phyloP scores from a whole-genome alignment of 2,329 filamentous ascomycete species.

The Dactylellina parvicollis region DNA sequence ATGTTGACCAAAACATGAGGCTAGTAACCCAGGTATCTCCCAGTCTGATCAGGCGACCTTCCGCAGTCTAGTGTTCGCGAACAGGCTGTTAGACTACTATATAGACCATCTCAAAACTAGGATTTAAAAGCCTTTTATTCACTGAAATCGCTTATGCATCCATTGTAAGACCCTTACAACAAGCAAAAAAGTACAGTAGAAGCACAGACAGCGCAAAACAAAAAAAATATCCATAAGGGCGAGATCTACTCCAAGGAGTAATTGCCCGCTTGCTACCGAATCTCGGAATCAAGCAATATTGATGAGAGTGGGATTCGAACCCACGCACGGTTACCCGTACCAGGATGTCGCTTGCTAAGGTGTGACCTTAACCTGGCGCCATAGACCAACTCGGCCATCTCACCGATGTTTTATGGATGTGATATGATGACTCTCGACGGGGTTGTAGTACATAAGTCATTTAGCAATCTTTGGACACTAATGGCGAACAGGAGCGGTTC shows the following conservation, averaged over 20 bases:
- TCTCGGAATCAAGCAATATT: conserved; percentile 24
- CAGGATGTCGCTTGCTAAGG: conserved; percentile 54
- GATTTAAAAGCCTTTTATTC: not conserved
- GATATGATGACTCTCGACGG: conserved; percentile 15
- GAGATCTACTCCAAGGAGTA: not conserved
- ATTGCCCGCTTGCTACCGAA: not conserved
- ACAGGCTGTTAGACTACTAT: too few species aligned
- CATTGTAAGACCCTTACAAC: too few species aligned
- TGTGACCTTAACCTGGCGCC: conserved; percentile 54
- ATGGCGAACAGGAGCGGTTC: not conserved
- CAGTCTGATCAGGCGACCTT: too few species aligned
- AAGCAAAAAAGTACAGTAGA: too few species aligned
- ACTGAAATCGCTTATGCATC: not conserved
- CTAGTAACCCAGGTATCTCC: too few species aligned
- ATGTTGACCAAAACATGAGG: too few species aligned
- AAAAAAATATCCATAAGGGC: conserved; percentile 8
- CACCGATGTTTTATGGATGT: conserved; percentile 45
- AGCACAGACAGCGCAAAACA: too few species aligned
- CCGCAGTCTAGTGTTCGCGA: too few species aligned
- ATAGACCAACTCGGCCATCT: conserved; percentile 55
- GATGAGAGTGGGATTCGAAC: conserved; percentile 55
- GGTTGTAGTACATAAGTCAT: conserved; percentile 21
- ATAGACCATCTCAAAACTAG: not conserved
- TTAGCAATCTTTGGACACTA: not conserved
- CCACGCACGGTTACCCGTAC: conserved; percentile 55